Base-by-base conservation (phyloP, 257 asterid genomes). In the Nicotiana knightiana region DNA sequence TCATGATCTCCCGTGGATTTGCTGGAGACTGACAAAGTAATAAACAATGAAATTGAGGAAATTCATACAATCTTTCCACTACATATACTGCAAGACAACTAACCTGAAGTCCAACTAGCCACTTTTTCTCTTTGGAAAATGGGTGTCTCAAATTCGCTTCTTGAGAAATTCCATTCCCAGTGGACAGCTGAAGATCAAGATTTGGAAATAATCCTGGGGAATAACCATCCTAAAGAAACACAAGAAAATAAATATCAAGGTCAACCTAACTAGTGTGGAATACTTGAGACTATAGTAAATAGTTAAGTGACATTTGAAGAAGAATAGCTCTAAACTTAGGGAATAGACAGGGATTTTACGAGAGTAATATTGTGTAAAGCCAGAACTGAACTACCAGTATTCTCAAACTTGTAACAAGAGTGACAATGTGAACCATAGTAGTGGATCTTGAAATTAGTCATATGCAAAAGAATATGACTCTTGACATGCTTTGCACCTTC, bases 91-190 rank as follows among this genome's bases (percentile, higher is more conserved):
- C 46, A 26, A 73, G 30, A 82, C 79, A 48, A 53, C 64, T 81
- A 76, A 93, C 99, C 99, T 94, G 93, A 61, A 96, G 90, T 64
- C 98, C 99, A 81, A 91, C 90, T 46, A 90, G 79, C 99, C 98
- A 96, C 79, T 89, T 97, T 89, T 89, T 92, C 86, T 91, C 93
- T 83, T 86, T 89, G 62, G 91, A 76, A 55, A 87, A 54, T 66
- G 83, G 86, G n/a, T 91, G 85, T 67, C 85, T 71, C 80, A 58
- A 46, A 85, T 78, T 87, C 57, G 87, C 81, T 43, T 86, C 90
- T 68, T 79, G 88, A 48, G 90, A 89, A 88, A 86, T 86, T 64
- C 86, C 81, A 58, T 53, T 81, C 17, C 83, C 67, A 48, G 70
- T 81, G 82, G 88, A 77, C 28, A 85, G 46, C 26, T 67, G 90